A percentile compares a stretch with the other conserved stretches of the same genome.
Evolutionary conservation across 768 basidiomycete genomes (phyloP).

Genomic region (Phanerochaete sordida): DNA sequence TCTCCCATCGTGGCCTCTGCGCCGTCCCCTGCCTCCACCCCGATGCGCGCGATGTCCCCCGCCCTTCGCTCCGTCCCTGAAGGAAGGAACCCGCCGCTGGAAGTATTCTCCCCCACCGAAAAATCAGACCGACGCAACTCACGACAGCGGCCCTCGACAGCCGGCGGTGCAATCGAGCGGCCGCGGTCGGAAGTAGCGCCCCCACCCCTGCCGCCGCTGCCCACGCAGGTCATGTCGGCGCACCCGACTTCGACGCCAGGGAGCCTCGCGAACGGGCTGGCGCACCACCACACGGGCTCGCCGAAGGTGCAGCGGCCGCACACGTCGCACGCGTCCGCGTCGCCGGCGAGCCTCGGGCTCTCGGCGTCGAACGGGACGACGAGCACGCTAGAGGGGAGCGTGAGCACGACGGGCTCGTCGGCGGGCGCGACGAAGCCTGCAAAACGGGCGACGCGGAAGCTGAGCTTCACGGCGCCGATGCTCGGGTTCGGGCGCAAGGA

Average conservation of each 20-base stretch:
- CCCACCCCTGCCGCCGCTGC: slow-evolving; percentile 9
- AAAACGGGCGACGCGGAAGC: slow-evolving; percentile 54
- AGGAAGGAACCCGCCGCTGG: slow-evolving; percentile 23
- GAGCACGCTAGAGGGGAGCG: slow-evolving; percentile 10
- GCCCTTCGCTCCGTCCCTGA: slow-evolving; percentile 4
- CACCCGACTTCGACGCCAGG: too few relatives aligned
- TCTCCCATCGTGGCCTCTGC: slow-evolving; percentile 12
- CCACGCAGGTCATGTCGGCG: not conserved
- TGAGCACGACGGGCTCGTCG: slow-evolving; percentile 15
- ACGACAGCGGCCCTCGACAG: slow-evolving; percentile 37
- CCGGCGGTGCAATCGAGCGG: slow-evolving; percentile 26
- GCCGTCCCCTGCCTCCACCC: not conserved
- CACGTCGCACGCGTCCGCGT: slow-evolving; percentile 7
- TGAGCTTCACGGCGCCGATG: slow-evolving; percentile 64
- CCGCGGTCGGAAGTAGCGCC: slow-evolving; percentile 12
- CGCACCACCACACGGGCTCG: not conserved
- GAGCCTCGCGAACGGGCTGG: not conserved
- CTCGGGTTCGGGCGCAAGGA: slow-evolving; percentile 50
- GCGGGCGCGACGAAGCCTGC: slow-evolving; percentile 14
- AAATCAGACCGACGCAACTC: slow-evolving; percentile 15
- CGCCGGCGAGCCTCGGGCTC: slow-evolving; percentile 1
- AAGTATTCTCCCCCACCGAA: slow-evolving; percentile 9
- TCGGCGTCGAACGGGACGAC: slow-evolving; percentile 12
- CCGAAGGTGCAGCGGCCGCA: slow-evolving; percentile 1
- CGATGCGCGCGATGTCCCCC: not conserved